phyloP scores from a whole-genome alignment of 2,329 filamentous ascomycete species.

The Paradendryphiella salina region DNA sequence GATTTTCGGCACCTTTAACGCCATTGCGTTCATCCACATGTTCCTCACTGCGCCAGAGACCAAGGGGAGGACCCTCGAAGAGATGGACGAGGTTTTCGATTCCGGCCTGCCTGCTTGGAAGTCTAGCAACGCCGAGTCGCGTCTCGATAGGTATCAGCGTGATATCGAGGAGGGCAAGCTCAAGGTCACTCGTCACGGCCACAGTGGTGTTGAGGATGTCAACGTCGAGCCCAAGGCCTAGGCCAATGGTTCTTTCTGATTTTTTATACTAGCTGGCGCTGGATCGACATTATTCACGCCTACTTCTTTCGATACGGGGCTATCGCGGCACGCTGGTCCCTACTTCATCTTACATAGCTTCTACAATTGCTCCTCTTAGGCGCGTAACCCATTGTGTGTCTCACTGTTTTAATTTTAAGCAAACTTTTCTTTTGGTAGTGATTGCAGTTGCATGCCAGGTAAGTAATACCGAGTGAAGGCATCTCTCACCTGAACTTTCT shows the following conservation, averaged over 20 bases:
- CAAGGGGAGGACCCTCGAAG: conserved; percentile 48
- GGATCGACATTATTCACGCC: too few species aligned
- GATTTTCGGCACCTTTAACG: conserved; percentile 48
- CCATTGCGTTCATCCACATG: conserved; percentile 45
- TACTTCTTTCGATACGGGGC: too few species aligned
- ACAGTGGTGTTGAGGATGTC: conserved; percentile 16
- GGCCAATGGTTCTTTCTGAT: neutral
- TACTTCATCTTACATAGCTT: neutral
- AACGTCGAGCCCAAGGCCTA: conserved; percentile 27
- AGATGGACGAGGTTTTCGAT: conserved; percentile 50
- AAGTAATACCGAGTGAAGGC: neutral
- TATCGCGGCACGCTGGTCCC: too few species aligned
- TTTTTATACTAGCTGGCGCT: too few species aligned
- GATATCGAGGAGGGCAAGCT: conserved; percentile 46
- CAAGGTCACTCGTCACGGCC: conserved; percentile 26
- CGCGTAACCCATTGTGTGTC: neutral
- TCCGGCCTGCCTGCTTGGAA: conserved; percentile 44
- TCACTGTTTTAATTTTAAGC: too few species aligned
- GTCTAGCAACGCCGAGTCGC: conserved; percentile 31
- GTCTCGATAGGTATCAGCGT: conserved; percentile 40
- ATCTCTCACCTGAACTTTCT: neutral
- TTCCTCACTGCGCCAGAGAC: conserved; percentile 48
- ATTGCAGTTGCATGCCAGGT: too few species aligned
- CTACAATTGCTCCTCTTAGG: neutral
- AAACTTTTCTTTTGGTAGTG: too few species aligned